phyloP scores from a whole-genome alignment of 164 flowering plant genomes.

The Taxillus chinensis region DNA sequence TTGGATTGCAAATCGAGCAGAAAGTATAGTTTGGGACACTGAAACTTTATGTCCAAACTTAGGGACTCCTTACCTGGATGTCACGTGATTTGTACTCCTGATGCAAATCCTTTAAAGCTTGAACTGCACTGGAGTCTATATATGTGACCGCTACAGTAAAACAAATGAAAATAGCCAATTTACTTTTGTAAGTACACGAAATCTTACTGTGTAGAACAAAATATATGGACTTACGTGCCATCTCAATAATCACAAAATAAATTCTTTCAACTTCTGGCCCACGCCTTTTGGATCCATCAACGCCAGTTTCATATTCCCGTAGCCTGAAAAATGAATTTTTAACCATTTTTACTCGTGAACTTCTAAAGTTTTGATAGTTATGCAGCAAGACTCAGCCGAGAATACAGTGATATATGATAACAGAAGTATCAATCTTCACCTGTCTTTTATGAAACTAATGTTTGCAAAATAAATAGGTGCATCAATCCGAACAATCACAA shows the following conservation, averaged over 20 bases:
- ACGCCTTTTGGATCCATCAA: conserved; percentile 45
- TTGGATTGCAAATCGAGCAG: too few species aligned
- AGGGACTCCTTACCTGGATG: conserved; percentile 50
- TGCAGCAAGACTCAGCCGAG: too few species aligned
- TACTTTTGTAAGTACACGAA: too few species aligned
- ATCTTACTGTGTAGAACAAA: neutral
- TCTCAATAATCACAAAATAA: conserved; percentile 80
- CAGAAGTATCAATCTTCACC: conserved; percentile 30
- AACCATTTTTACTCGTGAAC: neutral
- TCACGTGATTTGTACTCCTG: conserved; percentile 77
- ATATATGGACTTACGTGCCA: conserved; percentile 75
- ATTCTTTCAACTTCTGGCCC: conserved; percentile 88
- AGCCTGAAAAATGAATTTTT: conserved; percentile 33
- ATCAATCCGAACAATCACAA: conserved; percentile 92
- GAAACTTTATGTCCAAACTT: too few species aligned
- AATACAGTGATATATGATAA: too few species aligned
- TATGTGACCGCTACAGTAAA: conserved; percentile 75
- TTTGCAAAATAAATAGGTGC: conserved; percentile 97
- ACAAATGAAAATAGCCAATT: neutral
- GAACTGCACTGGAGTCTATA: conserved; percentile 90
- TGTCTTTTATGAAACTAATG: conserved; percentile 85
- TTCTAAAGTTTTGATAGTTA: too few species aligned
- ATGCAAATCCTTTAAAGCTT: conserved; percentile 81
- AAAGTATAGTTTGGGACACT: too few species aligned
- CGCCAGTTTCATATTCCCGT: conserved; percentile 61